Conservation (phyloP, 805 yeast species). For the Ogataea pini region DNA sequence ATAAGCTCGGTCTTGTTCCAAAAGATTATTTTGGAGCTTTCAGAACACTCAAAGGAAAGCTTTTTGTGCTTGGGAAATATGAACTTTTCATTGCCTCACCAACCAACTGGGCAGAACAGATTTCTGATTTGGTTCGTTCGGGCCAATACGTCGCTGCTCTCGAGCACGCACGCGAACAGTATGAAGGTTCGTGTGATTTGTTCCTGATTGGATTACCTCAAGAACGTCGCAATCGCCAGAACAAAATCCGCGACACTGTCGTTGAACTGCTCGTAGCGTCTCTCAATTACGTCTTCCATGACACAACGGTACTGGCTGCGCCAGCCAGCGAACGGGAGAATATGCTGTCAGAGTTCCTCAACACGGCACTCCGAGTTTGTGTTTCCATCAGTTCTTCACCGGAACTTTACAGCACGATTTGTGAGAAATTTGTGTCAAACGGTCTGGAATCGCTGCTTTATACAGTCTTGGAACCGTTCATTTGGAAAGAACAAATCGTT, state of each 20-base stretch:
- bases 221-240: constrained; percentile 43
- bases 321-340: constrained; percentile 14
- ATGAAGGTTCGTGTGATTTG: constrained; percentile 48
- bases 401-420: constrained; percentile 44
- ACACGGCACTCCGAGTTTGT: constrained; percentile 42
- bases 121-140: constrained; percentile 47
- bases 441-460: constrained; percentile 46
- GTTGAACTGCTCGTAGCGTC: constrained; percentile 58
- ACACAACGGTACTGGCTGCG: constrained; percentile 14
- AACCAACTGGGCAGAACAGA: constrained; percentile 69
- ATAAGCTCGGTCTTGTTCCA: constrained; percentile 16
- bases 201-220: constrained; percentile 59
- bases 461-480: constrained; percentile 51
- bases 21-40: constrained; percentile 34
- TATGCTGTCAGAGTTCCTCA: constrained; percentile 35
- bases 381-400: constrained; percentile 38
- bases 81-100: constrained; percentile 59
- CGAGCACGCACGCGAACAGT: constrained; percentile 54
- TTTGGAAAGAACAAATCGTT: constrained; percentile 46
- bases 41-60: constrained; percentile 42
- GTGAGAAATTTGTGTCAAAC: constrained; percentile 43
- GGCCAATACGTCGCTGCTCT: constrained; percentile 59
- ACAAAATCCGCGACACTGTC: constrained; percentile 52
- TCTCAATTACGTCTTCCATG: constrained; percentile 42
- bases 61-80: constrained; percentile 55